Percentiles rank a stretch among this genome's conserved stretches.
phyloP scores from a whole-genome alignment of 768 basidiomycete species.

The Kwoniella pini region DNA sequence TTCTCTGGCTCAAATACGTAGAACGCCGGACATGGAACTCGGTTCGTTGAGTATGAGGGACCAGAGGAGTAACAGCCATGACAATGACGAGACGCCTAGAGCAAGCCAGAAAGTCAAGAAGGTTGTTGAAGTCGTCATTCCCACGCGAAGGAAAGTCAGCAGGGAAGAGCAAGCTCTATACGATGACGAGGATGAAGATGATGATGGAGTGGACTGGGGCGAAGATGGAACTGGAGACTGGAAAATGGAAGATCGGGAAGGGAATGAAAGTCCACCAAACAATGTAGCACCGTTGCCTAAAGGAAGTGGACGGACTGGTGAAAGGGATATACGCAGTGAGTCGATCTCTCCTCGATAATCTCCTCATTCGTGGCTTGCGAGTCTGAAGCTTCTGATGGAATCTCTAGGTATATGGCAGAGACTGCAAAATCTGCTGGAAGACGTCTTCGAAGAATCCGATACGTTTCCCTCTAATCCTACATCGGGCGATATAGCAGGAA shows the following conservation, averaged over 20 bases:
- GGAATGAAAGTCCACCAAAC: constrained; percentile 8
- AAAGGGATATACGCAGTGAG: constrained; percentile 45
- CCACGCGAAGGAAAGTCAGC: constrained; percentile 2
- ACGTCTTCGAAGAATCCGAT: constrained; percentile 82
- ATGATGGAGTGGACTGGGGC: constrained; percentile 39
- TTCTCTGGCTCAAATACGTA: neutral
- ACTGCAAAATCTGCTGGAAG: constrained; percentile 72
- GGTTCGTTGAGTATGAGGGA: constrained; percentile 14
- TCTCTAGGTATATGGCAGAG: constrained; percentile 60
- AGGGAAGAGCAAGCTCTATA: constrained; percentile 8
- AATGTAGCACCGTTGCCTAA: neutral
- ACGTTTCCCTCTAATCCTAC: constrained; percentile 64
- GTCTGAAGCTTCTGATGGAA: neutral
- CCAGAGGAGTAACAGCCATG: constrained; percentile 4
- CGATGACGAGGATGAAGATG: constrained; percentile 35
- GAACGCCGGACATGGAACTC: constrained; percentile 13
- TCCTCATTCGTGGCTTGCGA: too few relatives aligned
- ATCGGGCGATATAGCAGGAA: constrained; percentile 59
- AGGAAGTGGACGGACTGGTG: constrained; percentile 45
- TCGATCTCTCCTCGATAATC: too few relatives aligned
- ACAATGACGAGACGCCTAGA: neutral
- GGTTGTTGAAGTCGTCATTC: constrained; percentile 19
- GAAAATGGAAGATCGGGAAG: constrained; percentile 29
- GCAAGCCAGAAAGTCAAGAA: constrained; percentile 12
- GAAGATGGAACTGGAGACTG: constrained; percentile 45